Evolutionary conservation across 495 filamentous ascomycete species (phyloP).

Genomic region (Massariosphaeria phaeospora): DNA sequence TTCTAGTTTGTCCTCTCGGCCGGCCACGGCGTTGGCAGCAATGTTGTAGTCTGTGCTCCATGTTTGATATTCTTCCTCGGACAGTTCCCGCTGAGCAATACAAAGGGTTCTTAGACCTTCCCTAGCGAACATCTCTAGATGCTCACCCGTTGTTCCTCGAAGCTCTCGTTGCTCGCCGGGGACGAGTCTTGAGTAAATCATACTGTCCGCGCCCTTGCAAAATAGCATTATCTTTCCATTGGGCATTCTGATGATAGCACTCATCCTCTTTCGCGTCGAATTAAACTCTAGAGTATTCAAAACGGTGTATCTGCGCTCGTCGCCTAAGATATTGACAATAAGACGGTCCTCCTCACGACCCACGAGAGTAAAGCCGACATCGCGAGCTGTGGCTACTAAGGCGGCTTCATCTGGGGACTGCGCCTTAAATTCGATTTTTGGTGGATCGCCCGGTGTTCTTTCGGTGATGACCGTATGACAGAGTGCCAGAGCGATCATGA

Average conservation of each 20-base stretch:
- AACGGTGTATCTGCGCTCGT: conserved; percentile 76
- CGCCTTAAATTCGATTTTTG: conserved; percentile 89
- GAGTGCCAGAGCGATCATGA: conserved; percentile 92
- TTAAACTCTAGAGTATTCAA: conserved; percentile 98
- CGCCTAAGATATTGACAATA: conserved; percentile 77
- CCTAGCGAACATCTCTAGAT: conserved; percentile 92
- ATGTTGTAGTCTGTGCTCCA: conserved; percentile 87
- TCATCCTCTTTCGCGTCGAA: conserved; percentile 95
- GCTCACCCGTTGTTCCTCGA: conserved; percentile 76
- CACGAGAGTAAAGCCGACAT: conserved; percentile 93
- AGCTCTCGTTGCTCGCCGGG: conserved; percentile 82
- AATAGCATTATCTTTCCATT: conserved; percentile 87
- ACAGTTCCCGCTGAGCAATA: conserved; percentile 78
- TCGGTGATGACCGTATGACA: conserved; percentile 97
- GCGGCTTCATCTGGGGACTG: conserved; percentile 98
- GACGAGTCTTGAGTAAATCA: conserved; percentile 90
- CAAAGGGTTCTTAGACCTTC: conserved; percentile 95
- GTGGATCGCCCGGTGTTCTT: conserved; percentile 77
- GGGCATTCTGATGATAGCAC: conserved; percentile 94
- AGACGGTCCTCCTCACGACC: conserved; percentile 74
- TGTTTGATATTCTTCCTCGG: conserved; percentile 76
- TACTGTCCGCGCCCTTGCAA: conserved; percentile 96
- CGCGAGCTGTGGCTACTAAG: conserved; percentile 86
- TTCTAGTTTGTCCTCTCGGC: conserved; percentile 93
- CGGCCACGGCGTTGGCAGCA: conserved; percentile 74